Base-by-base conservation (phyloP, 2,329 filamentous ascomycete species). In the Chaetoscypha palmicola region DNA sequence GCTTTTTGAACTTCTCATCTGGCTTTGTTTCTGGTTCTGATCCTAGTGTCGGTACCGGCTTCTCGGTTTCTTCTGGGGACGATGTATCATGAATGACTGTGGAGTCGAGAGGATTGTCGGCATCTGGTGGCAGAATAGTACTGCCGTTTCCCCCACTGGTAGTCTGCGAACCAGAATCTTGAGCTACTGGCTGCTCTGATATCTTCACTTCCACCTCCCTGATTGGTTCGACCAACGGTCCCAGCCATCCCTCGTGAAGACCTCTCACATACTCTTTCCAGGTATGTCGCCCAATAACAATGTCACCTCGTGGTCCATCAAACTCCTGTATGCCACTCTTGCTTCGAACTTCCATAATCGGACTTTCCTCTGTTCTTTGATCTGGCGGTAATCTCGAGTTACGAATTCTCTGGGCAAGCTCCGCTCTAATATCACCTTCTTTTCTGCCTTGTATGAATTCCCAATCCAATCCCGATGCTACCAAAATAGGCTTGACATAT, bases 231-330 rank as follows among this genome's bases (percentile, higher is more conserved):
- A 83, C 77, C 33, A 94, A 68, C 5, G 92, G 89, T 0, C 92
- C 91, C 19, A 98, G 69, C 91, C 92, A 98, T 44, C 92, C 92
- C 66, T 98, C 92, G 62, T 98, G 92, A 53, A 97, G 62, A 35
- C 92, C 92, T 46, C 90, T 76, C 19, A 97, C 71, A 63, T 97
- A 98, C 66, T 98, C 92, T 68, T 96, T 98, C 92, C 92, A 98
- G 8, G 91, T 83, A 62, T 96, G 86, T 45, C 91, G 73, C 10
- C 92, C 92, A 56, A 98, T 79, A 14, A 97, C 80, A 40, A 98
- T 73, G 61, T 97, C 91, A 34, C 92, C 92, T 50, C 76, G 76
- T 17, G 83, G 71, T 8, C 86, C 90, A 3, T 81, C 72, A 59
- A 83, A 91, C 24, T 86, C 79, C 20, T 70, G 72, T 8, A 91